These are phyloP conservation scores for Torulaspora franciscae DNA, from an alignment of 805 yeast species.

Conservation along the genomic window DNA sequence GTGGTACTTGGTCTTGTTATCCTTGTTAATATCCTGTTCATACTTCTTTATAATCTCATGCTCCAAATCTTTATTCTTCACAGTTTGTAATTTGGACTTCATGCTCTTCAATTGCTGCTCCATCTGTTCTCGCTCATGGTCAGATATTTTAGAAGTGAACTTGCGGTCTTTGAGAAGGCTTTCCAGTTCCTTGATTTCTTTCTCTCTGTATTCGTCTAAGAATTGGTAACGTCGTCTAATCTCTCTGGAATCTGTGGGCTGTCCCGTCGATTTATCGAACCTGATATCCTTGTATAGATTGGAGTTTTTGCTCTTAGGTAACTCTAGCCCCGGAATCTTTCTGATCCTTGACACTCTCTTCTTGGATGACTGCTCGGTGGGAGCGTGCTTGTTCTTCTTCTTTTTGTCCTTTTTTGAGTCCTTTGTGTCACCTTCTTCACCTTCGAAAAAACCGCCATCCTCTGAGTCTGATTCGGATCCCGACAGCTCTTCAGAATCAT, in stretches of 20 bases:
- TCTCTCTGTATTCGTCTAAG: constrained; percentile 76
- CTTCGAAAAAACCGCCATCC: constrained; percentile 41
- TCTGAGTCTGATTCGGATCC: constrained; percentile 15
- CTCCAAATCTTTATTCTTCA: constrained; percentile 73
- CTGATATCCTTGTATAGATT: constrained; percentile 72
- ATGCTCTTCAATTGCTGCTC: constrained; percentile 57
- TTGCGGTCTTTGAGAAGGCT: constrained; percentile 49
- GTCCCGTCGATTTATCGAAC: constrained; percentile 86
- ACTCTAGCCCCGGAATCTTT: constrained; percentile 63
- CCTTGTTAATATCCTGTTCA: constrained; percentile 49
- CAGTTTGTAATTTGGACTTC: constrained; percentile 59
- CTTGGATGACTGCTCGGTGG: constrained; percentile 72
- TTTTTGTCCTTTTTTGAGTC: constrained; percentile 6
- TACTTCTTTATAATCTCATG: constrained; percentile 57
- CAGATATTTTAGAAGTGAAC: constrained; percentile 40
- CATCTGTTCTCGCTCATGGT: constrained; percentile 47
- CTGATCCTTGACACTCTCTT: constrained; percentile 64
- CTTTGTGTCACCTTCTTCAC: constrained; percentile 23
- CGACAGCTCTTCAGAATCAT: constrained; percentile 5
- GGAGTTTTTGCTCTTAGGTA: constrained; percentile 35
- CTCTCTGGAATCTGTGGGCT: constrained; percentile 62
- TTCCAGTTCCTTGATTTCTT: constrained; percentile 62
- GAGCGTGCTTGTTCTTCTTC: constrained; percentile 75
- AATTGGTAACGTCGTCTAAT: constrained; percentile 78
- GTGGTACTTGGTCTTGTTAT: constrained; percentile 49